These are phyloP conservation scores for Musa schizocarpa DNA, from an alignment of 176 grass and related monocot species.

Conservation along the genomic window DNA sequence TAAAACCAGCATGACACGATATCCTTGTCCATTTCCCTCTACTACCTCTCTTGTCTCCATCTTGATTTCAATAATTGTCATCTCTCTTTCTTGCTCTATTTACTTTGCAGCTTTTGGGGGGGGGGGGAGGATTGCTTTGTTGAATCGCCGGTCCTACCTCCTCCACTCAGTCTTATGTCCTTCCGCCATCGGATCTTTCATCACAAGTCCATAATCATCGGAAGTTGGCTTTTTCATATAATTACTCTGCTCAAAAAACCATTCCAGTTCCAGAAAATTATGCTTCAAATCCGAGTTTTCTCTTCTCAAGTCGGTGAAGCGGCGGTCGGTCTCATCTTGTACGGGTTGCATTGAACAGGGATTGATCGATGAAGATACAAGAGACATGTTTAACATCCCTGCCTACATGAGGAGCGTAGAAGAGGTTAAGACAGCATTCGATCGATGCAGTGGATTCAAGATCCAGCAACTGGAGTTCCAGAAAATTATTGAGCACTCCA, in stretches of 20 bases:
- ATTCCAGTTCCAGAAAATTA: too few species aligned
- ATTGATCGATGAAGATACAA: conserved; percentile 9
- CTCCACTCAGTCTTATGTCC: not conserved
- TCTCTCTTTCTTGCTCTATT: not conserved
- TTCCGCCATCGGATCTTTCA: too few species aligned
- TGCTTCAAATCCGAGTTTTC: too few species aligned
- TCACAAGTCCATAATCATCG: too few species aligned
- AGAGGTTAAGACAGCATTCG: conserved; percentile 22
- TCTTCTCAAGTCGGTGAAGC: too few species aligned
- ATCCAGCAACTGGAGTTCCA: conserved; percentile 25
- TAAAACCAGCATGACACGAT: conserved; percentile 6
- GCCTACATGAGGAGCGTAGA: conserved; percentile 19
- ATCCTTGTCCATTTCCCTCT: not conserved
- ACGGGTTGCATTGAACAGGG: conserved; percentile 5
- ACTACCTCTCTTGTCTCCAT: not conserved
- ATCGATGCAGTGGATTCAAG: not conserved
- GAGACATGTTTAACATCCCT: conserved; percentile 32
- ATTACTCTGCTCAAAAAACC: too few species aligned
- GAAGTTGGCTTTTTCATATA: too few species aligned
- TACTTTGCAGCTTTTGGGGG: not conserved
- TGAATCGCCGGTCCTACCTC: not conserved
- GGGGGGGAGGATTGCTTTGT: not conserved
- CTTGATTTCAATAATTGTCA: not conserved
- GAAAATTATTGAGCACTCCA: not conserved
- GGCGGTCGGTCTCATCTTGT: too few species aligned